Conservation (phyloP, 2,329 filamentous ascomycete species). For the Graphiopsis chlorocephala region DNA sequence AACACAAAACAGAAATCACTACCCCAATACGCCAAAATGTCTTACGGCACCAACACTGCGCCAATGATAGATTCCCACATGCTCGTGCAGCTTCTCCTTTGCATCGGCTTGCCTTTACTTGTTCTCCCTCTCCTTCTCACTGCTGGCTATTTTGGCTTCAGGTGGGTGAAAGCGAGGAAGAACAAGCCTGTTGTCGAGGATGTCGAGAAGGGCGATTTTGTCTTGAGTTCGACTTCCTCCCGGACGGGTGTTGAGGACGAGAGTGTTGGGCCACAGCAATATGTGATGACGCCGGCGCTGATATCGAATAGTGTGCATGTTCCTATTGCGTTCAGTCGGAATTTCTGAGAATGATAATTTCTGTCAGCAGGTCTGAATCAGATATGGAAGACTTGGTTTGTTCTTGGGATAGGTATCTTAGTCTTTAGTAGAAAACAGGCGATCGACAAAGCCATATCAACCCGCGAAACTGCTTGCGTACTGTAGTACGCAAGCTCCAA, state of each 20-base stretch:
- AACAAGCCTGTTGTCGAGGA: not conserved
- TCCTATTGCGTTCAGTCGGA: not conserved
- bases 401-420: too few species aligned
- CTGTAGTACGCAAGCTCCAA: too few species aligned
- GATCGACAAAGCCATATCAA: too few species aligned
- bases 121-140: not conserved
- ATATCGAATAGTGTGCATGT: slow-evolving; percentile 4
- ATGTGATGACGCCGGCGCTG: not conserved
- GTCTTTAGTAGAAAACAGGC: too few species aligned
- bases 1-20: not conserved
- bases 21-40: not conserved
- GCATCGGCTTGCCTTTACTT: not conserved
- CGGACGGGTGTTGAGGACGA: not conserved
- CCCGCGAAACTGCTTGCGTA: too few species aligned
- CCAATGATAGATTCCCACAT: not conserved
- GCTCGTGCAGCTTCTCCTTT: slow-evolving; percentile 3
- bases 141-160: not conserved
- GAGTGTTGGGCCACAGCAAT: not conserved
- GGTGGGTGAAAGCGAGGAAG: not conserved
- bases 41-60: not conserved
- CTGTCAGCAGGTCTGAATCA: too few species aligned
- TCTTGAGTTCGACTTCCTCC: not conserved
- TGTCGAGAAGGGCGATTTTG: not conserved
- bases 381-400: too few species aligned
- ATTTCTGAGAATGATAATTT: not conserved